Evolutionary conservation across 768 basidiomycete genomes (phyloP), one percentile per base, ranked within the genome.

Genomic region (Kwoniella dejecticola): DNA sequence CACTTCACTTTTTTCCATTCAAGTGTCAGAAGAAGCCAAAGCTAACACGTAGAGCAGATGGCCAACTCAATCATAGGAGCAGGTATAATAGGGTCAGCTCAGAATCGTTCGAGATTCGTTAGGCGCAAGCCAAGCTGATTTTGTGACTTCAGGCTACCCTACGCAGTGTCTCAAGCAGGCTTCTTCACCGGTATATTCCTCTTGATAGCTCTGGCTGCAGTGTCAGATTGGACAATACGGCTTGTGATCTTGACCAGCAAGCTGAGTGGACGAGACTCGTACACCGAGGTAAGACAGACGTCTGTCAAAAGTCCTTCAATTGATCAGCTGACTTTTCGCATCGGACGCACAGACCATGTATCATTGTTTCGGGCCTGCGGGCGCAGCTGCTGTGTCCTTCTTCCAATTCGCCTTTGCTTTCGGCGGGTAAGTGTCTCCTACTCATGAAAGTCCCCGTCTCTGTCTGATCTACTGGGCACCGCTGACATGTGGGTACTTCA

Each of bases 401-500:
- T 98, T 99, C 76, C 96, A 98, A 76, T 98, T 99, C 75, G 83
- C 92, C 3, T 98, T 99, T 75, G 96, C 96, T 7, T 96, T 96
- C 67, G 96, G 96, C 71, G 94, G 92, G 54, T 77, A 21, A 46
- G 60, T 65, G 11, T 7, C n/a, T n/a, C n/a, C n/a, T n/a, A n/a
- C n/a, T n/a, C n/a, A 42, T 42, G 10, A n/a, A 27, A 11, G 15
- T 19, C 19, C 6, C 24, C 27, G 19, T 40, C 46, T 2, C 6
- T 49, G 19, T 23, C 33, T 30, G 24, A 47, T 41, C 10, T 45
- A 12, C 5, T 21, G 17, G 50, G 24, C 24, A 3, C 21, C 27
- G 27, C 23, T 11, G 44, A n/a, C n/a, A 7, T 8, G n/a, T 7
- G 33, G 7, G 15, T 36, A 15, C 33, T 7, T 36, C 7, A 7